Conservation (phyloP, 2,329 filamentous ascomycete genomes). For the Aspergillaceae sp. region DNA sequence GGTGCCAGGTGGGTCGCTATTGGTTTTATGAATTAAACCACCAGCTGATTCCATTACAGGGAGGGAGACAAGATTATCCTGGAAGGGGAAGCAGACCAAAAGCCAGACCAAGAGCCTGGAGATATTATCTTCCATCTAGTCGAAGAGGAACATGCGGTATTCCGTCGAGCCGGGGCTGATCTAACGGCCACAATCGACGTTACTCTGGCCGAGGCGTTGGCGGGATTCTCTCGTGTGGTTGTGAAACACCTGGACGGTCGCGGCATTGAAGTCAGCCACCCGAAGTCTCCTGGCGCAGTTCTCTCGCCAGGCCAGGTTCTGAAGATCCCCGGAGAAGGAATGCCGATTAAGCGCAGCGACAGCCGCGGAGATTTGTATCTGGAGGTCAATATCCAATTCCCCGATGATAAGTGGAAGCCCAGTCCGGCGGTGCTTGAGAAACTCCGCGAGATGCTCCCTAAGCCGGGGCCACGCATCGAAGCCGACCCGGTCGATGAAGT, state of each 20-base stretch:
- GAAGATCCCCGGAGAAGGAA: slow-evolving; percentile 81
- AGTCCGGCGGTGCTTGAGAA: slow-evolving; percentile 62
- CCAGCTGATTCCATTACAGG: slow-evolving; percentile 22
- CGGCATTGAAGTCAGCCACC: slow-evolving; percentile 72
- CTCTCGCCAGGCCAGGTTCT: slow-evolving; percentile 75
- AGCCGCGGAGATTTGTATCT: slow-evolving; percentile 79
- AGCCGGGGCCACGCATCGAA: slow-evolving; percentile 51
- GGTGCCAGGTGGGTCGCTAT: slow-evolving; percentile 53
- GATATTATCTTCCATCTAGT: slow-evolving; percentile 85
- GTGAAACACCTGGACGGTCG: slow-evolving; percentile 88
- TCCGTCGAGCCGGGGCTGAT: slow-evolving; percentile 76
- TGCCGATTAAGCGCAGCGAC: slow-evolving; percentile 85
- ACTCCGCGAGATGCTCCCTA: slow-evolving; percentile 67
- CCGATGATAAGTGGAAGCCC: slow-evolving; percentile 72
- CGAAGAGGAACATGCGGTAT: slow-evolving; percentile 72
- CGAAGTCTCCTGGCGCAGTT: slow-evolving; percentile 68
- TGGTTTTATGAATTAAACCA: slow-evolving; percentile 1
- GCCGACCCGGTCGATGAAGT: slow-evolving; percentile 79
- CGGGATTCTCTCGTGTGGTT: slow-evolving; percentile 83
- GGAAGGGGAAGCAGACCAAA: slow-evolving; percentile 88
- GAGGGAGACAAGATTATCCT: slow-evolving; percentile 83
- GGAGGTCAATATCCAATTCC: slow-evolving; percentile 77
- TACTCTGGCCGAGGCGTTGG: slow-evolving; percentile 72
- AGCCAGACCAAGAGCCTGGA: slow-evolving; percentile 78
- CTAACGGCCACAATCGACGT: slow-evolving; percentile 73